Evolutionary conservation across 2,329 filamentous ascomycete genomes (phyloP), one percentile per base, ranked within the genome.

Genomic region (Fusarium citri): DNA sequence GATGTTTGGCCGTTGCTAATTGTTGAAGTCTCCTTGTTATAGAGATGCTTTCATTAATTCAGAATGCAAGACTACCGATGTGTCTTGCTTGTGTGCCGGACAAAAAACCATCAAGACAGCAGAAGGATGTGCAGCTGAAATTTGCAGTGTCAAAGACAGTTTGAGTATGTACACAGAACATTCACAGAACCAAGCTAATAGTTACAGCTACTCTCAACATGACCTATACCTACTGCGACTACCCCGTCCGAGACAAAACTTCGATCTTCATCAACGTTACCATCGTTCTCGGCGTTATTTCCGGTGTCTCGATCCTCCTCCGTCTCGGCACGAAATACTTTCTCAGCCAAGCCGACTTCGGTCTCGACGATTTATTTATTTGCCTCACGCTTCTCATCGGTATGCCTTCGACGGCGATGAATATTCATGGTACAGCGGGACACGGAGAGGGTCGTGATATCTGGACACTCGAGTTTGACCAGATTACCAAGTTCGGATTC

Each of bases 401-500:
- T 18, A 45, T 77, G 4, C 72, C 73, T 1, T 72, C 68, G 25
- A 69, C 68, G 1, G 64, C 73, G 20, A 66, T 78, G 53, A 73
- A 72, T 49, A 50, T 73, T 16, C 59, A 66, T 16, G 71, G 71
- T 5, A 65, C 77, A 1, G 63, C 70, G 1, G 65, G 71, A 2
- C 72, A 76, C 34, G 78, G 78, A 14, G 59, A 80, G n/a, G 79
- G 79, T 3, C 68, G 63, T 10, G 79, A 80, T 23, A 72, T 80
- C 25, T 80, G 79, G 79, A 79, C 78, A 5, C 54, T 80, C 1
- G 57, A 48, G 20, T 58, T 62, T 8, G 20, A 60, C n/a, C 37
- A 71, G n/a, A 65, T 76, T n/a, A 63, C 60, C 5, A 34, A 55
- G 2, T 80, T 79, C 22, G 73, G 64, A 9, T 56, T 69, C 5